A percentile compares a stretch with the other conserved stretches of the same genome.
Evolutionary conservation across 331 rosid genomes (phyloP).

Genomic region (Dryas integrifolia): DNA sequence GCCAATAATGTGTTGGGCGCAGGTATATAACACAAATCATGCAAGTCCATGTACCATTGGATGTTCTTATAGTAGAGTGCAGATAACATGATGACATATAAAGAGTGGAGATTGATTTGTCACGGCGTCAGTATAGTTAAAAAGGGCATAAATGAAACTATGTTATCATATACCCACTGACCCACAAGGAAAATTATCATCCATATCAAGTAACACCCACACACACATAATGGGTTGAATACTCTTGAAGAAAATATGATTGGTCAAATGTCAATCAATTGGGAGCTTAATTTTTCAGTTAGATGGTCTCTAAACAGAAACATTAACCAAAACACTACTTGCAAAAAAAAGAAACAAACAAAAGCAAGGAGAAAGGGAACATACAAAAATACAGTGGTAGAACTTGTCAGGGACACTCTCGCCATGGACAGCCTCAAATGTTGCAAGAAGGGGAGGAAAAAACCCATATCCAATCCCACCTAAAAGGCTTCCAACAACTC

Average conservation of each 20-base stretch:
- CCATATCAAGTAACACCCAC: neutral
- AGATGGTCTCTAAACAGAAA: neutral
- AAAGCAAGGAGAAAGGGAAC: conserved; percentile 30
- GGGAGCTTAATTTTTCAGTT: neutral
- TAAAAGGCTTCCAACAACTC: conserved; percentile 58
- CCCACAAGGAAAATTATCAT: neutral
- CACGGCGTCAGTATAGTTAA: neutral
- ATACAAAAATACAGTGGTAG: conserved; percentile 58
- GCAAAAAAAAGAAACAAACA: conserved; percentile 2
- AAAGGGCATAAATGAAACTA: neutral
- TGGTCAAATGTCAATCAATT: neutral
- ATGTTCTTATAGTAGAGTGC: neutral
- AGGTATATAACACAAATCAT: neutral
- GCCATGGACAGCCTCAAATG: conserved; percentile 68
- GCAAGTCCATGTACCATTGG: neutral
- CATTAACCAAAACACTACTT: neutral
- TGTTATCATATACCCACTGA: neutral
- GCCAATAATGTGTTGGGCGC: neutral
- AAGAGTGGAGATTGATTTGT: neutral
- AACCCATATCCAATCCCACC: conserved; percentile 80
- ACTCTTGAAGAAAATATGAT: neutral
- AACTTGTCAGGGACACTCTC: conserved; percentile 39
- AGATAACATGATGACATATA: neutral
- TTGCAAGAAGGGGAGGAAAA: conserved; percentile 67
- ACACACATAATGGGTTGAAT: neutral